Evolutionary conservation across 352 stramenopile species (phyloP).

Genomic region (Phytophthora pini): DNA sequence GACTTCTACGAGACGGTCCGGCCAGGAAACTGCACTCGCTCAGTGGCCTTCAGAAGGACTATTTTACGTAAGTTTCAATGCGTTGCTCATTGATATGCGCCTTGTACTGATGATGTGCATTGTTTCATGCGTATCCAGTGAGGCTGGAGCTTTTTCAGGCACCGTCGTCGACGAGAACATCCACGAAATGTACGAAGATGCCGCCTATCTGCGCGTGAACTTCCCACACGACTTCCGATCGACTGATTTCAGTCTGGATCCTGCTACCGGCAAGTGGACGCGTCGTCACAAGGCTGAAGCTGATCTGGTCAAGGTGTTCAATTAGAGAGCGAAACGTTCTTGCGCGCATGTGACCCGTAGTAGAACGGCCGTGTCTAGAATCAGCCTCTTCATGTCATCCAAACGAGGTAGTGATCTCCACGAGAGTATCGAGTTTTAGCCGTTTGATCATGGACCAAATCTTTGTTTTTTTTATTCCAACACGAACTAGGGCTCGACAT

Average conservation of each 20-base stretch:
- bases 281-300: conserved; percentile 33
- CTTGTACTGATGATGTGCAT: conserved; percentile 3
- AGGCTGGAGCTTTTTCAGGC: conserved; percentile 38
- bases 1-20: conserved; percentile 48
- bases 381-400: no score
- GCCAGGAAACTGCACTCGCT: conserved; percentile 69
- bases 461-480: conserved; percentile 16
- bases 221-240: conserved; percentile 69
- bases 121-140: conserved; percentile 23
- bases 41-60: conserved; percentile 41
- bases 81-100: background rate
- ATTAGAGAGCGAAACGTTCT: conserved; percentile 3
- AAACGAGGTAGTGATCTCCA: background rate
- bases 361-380: background rate
- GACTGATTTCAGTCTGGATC: conserved; percentile 60
- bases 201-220: conserved; percentile 51
- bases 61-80: conserved; percentile 44
- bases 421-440: background rate
- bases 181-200: conserved; percentile 70
- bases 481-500: conserved; percentile 5
- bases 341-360: background rate
- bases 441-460: conserved; percentile 5
- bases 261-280: conserved; percentile 42
- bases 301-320: conserved; percentile 35
- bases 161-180: conserved; percentile 46